These are phyloP conservation scores for Phytophthora podocarpi DNA, from an alignment of 352 stramenopile species.

Conservation along the genomic window DNA sequence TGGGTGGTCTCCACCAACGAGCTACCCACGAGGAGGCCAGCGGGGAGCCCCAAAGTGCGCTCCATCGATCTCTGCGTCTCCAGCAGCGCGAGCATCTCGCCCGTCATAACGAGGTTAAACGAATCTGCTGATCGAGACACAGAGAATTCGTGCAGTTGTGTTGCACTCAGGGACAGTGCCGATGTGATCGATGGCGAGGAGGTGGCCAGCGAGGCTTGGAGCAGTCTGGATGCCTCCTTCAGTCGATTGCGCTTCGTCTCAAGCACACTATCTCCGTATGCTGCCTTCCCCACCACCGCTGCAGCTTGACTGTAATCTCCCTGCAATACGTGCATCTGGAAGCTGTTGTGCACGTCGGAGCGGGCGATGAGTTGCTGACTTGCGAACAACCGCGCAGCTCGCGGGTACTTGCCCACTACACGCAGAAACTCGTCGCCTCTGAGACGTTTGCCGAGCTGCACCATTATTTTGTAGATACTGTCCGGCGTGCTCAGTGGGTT, in stretches of 20 bases:
- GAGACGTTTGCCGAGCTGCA: slow-evolving; percentile 34
- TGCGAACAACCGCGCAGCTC: slow-evolving; percentile 45
- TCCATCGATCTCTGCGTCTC: slow-evolving; percentile 51
- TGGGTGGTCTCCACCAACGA: slow-evolving; percentile 66
- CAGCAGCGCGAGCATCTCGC: slow-evolving; percentile 52
- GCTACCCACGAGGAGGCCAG: slow-evolving; percentile 50
- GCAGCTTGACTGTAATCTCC: slow-evolving; percentile 41
- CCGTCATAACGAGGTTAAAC: slow-evolving; percentile 57
- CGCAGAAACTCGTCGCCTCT: slow-evolving; percentile 41
- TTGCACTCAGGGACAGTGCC: slow-evolving; percentile 9
- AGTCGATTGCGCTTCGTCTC: slow-evolving; percentile 45
- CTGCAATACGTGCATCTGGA: slow-evolving; percentile 34
- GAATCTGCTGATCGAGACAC: slow-evolving; percentile 31
- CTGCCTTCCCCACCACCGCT: slow-evolving; percentile 43
- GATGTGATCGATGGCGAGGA: slow-evolving; percentile 26
- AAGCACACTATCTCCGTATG: slow-evolving; percentile 52
- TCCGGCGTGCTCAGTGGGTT: slow-evolving; percentile 56
- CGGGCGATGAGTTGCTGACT: slow-evolving; percentile 45
- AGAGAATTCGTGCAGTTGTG: slow-evolving; percentile 20
- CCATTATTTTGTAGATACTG: slow-evolving; percentile 46
- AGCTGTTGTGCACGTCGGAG: slow-evolving; percentile 34
- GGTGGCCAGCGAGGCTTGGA: slow-evolving; percentile 25
- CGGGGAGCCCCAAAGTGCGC: slow-evolving; percentile 39
- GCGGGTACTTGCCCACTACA: slow-evolving; percentile 50
- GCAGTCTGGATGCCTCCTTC: slow-evolving; percentile 41